Evolutionary conservation across 2,329 filamentous ascomycete genomes (phyloP), one percentile per base, ranked within the genome.

Genomic region (Cercospora sojina): DNA sequence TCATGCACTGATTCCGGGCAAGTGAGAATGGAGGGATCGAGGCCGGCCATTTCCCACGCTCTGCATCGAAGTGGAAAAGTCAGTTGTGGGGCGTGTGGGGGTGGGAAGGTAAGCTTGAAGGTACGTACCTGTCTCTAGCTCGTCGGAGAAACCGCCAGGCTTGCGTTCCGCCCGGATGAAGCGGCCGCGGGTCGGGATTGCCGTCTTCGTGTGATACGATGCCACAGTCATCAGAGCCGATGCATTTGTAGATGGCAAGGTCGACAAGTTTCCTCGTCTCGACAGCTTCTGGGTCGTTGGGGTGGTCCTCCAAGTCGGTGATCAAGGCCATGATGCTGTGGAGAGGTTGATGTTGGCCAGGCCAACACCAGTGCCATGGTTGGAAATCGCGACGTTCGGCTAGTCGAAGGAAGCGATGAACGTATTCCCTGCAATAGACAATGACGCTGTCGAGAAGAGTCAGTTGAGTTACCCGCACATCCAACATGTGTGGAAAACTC

Each of bases 251-350:
- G 25, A 72, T 70, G 8, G 69, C 70, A 4, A 72, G 64, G 31
- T 71, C 70, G 25, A 71, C 70, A 5, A 72, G 62, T 41, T 66
- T 66, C 53, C 70, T 63, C 6, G 69, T 72, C 53, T 70, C 70
- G 3, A 53, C 62, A 8, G 70, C 70, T 57, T 71, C 64, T 4
- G 64, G 59, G 20, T 69, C 69, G 18, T 70, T 55, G 32, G 71
- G 70, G 43, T 66, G 57, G 18, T 72, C 70, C 65, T 72, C 70
- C 6, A 73, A 59, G 56, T 72, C 70, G 20, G 67, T 69, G 9
- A 73, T 71, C n/a, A 73, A 53, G 25, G 70, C 69, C 67, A 72
- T 72, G 35, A 73, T 71, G 60, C 70, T 70, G 61, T 73, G 71
- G 20, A 73, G 29, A 16, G 71, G 71, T 43, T 73, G 71, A 64